Evolutionary conservation across 306 rosid genomes (phyloP).

Genomic region (Casuarina equisetifolia): DNA sequence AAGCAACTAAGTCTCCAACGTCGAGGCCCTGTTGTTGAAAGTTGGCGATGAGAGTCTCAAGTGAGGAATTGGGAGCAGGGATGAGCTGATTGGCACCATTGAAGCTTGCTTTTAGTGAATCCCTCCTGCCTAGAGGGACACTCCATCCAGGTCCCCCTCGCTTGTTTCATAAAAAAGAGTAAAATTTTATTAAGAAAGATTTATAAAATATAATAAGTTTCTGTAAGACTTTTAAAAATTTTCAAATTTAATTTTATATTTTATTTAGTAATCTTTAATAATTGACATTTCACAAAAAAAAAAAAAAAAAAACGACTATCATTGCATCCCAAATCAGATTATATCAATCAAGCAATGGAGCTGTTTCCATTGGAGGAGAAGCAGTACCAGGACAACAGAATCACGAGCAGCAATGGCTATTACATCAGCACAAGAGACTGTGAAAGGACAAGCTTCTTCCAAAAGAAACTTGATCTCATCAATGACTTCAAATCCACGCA

Average conservation of each 20-base stretch:
- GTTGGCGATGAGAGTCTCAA: constrained; percentile 58
- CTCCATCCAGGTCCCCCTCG: constrained; percentile 90
- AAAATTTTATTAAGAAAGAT: background rate
- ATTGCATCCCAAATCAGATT: too few relatives aligned
- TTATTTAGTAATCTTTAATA: too few relatives aligned
- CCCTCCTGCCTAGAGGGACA: constrained; percentile 72
- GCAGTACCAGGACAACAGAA: constrained; percentile 57
- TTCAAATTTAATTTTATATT: too few relatives aligned
- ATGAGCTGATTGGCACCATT: constrained; percentile 66
- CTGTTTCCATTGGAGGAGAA: background rate
- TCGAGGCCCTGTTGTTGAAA: constrained; percentile 73
- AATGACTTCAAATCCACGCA: constrained; percentile 71
- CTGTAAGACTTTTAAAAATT: too few relatives aligned
- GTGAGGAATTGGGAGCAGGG: constrained; percentile 84
- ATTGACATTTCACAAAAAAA: background rate
- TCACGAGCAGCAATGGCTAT: constrained; percentile 88
- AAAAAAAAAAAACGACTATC: too few relatives aligned
- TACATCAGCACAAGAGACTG: constrained; percentile 88
- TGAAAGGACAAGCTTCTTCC: constrained; percentile 72
- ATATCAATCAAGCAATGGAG: background rate
- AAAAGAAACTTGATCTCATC: constrained; percentile 63
- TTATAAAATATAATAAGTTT: background rate
- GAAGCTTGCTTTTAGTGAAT: constrained; percentile 74
- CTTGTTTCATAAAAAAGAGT: constrained; percentile 27
- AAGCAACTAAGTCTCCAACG: constrained; percentile 56